Conservation (phyloP, 176 grass and related monocot genomes). For the Oryza glumipatula region DNA sequence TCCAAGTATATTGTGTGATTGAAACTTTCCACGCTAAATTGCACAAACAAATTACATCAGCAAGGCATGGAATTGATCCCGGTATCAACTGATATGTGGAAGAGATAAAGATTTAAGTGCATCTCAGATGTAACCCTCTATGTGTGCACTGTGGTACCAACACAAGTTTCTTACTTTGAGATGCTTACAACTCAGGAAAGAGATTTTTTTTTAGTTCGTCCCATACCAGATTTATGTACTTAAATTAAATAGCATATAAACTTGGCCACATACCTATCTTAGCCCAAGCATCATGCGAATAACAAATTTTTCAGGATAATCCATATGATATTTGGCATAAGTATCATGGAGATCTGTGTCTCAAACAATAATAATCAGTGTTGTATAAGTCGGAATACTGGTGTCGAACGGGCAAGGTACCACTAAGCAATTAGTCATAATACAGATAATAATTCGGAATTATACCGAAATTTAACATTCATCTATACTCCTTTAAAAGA, state of each 20-base stretch:
- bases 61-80: not conserved
- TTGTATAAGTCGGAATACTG: too few relatives aligned
- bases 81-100: constrained; percentile 5
- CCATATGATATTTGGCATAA: constrained; percentile 15
- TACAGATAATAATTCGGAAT: too few relatives aligned
- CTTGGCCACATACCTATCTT: not conserved
- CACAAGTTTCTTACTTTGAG: not conserved
- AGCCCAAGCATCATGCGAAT: constrained; percentile 11
- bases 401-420: too few relatives aligned
- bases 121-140: constrained; percentile 3
- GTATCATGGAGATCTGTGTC: not conserved
- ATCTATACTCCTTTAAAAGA: too few relatives aligned
- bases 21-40: not conserved
- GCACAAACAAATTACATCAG: not conserved
- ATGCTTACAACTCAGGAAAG: not conserved
- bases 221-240: not conserved
- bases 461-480: too few relatives aligned
- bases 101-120: constrained; percentile 1
- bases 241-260: not conserved
- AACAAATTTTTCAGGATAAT: constrained; percentile 22
- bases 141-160: not conserved
- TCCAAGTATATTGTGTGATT: not conserved
- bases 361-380: too few relatives aligned
- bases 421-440: too few relatives aligned
- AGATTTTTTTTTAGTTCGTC: not conserved